Evolutionary conservation across 768 basidiomycete genomes (phyloP).

Genomic region (Ramaria sp.): DNA sequence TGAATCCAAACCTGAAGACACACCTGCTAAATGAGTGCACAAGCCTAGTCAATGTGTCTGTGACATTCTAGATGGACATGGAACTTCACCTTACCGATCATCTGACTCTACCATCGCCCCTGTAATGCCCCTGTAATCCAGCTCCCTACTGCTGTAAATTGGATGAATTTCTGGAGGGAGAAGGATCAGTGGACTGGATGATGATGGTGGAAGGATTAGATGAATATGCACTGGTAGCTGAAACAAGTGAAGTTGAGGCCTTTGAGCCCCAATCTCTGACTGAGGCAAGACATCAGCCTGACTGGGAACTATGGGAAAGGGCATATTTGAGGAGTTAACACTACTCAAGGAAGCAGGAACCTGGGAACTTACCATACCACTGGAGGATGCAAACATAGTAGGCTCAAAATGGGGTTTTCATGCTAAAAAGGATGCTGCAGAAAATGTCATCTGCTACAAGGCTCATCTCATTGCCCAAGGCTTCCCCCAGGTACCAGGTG

Average conservation of each 20-base stretch:
- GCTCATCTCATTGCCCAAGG: conserved; percentile 11
- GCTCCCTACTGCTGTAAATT: no score
- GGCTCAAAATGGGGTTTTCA: conserved; percentile 19
- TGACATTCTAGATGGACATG: background rate
- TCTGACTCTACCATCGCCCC: no score
- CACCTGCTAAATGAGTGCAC: background rate
- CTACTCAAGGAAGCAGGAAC: conserved; percentile 13
- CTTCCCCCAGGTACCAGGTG: conserved; percentile 29
- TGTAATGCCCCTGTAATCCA: no score
- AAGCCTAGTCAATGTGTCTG: conserved; percentile 6
- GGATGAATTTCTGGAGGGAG: background rate
- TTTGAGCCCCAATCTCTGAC: conserved; percentile 8
- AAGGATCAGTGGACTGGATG: background rate
- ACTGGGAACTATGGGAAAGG: conserved; percentile 18
- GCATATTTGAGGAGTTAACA: conserved; percentile 16
- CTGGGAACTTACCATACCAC: conserved; percentile 16
- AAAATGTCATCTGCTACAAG: conserved; percentile 21
- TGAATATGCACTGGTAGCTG: conserved; percentile 11
- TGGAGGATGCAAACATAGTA: conserved; percentile 16
- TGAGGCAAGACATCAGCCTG: conserved; percentile 18
- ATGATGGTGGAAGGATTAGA: background rate
- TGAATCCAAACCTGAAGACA: background rate
- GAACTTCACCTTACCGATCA: no score
- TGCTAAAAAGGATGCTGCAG: no score
- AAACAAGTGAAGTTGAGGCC: conserved; percentile 8